Base-by-base conservation (phyloP, 257 asterid genomes). In the Scutellaria baicalensis region DNA sequence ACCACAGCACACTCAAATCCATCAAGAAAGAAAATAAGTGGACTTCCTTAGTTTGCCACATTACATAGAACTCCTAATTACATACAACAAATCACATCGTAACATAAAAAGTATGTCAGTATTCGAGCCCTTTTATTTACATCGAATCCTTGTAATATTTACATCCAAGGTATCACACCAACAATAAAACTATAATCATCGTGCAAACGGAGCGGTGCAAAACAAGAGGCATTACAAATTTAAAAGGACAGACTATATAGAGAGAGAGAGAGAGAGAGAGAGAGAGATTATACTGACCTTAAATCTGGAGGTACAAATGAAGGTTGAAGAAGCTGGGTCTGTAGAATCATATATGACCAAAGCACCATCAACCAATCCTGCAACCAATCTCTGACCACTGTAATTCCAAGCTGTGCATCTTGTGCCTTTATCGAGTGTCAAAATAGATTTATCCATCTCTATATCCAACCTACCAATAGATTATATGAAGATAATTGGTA, bases 321-420 rank as follows among this genome's bases (percentile, higher is more conserved):
- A 86, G 47, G 71, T 70, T 0, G 96, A 89, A 52, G 97, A 89
- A 77, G 83, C 88, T 13, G 95, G 91, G 14, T 89, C 92, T 1
- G 75, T 73, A 8, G 96, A 75, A 82, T 85, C 88, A 63, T 83
- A 88, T 43, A 89, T 59, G 73, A 75, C 71, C 69, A 92, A 62
- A 40, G 84, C 57, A 66, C 96, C 96, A 69, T 92, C 83, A 17
- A 18, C 52, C 44, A 84, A 77, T 45, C 93, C 96, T 33, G 95
- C 86, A 6, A 82, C 92, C 78, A 92, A 70, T 78, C 96, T 86
- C 56, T 88, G 95, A 21, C 96, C 95, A 73, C 87, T 82, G 74
- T 81, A 86, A 78, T 89, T 89, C 96, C 98, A 92, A 44, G 92
- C 86, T 10, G 93, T 80, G 77, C 93, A 92, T 11, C 77, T 74